Evolutionary conservation across 2,329 filamentous ascomycete genomes (phyloP).

Genomic region (Fusarium circinatum): DNA sequence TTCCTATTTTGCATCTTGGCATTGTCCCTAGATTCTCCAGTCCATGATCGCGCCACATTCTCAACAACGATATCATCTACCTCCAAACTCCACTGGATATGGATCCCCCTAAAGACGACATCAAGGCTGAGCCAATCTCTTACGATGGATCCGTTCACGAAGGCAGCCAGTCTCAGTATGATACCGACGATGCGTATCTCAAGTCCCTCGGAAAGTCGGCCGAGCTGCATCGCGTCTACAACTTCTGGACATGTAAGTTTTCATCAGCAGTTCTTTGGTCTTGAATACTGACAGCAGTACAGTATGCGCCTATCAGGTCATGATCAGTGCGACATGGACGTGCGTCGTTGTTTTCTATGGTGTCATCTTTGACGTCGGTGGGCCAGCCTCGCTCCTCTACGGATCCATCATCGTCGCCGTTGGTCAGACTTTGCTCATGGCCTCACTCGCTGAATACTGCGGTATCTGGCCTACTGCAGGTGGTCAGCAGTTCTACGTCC

Average conservation of each 20-base stretch:
- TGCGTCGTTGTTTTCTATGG: constrained; percentile 20
- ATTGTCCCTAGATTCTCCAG: neutral
- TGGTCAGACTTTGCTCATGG: constrained; percentile 11
- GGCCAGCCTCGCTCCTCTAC: constrained; percentile 8
- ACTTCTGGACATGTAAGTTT: constrained; percentile 12
- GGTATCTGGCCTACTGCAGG: constrained; percentile 10
- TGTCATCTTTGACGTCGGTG: constrained; percentile 15
- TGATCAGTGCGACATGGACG: constrained; percentile 28
- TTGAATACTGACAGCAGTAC: neutral
- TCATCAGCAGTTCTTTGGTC: neutral
- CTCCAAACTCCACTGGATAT: neutral
- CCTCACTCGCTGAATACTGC: constrained; percentile 21
- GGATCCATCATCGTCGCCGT: constrained; percentile 20
- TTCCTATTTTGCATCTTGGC: neutral
- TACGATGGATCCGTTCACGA: neutral
- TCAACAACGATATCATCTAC: neutral
- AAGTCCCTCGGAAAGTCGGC: constrained; percentile 8
- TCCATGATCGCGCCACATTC: neutral
- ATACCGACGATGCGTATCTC: constrained; percentile 5
- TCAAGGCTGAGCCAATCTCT: neutral
- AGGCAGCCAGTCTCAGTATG: neutral
- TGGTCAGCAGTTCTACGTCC: constrained; percentile 13
- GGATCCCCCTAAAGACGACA: neutral
- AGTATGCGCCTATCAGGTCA: constrained; percentile 26
- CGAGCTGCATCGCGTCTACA: constrained; percentile 17